Evolutionary conservation across 2,329 filamentous ascomycete genomes (phyloP), one percentile per base, ranked within the genome.

Genomic region (Penicillium griseofulvum): DNA sequence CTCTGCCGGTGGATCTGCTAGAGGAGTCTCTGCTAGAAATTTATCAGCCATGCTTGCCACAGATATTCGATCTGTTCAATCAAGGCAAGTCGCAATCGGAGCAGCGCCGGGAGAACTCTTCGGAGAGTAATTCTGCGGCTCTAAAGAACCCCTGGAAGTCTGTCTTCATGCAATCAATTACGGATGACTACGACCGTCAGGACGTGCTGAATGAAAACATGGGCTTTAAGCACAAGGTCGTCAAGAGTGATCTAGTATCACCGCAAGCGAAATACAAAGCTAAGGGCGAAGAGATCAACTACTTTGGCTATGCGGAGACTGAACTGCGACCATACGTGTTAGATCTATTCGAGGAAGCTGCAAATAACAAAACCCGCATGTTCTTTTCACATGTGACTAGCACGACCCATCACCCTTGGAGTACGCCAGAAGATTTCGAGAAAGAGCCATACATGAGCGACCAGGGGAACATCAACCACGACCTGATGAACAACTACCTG

Each of bases 391-490:
- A 71, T 34, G 60, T 71, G 28, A 71, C 69, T 11, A 71, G 68
- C 56, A 65, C 68, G 10, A 71, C 68, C 2, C 77, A 80, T 58
- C 78, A 80, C 59, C 74, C 76, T 0, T 79, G 76, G 74, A 66
- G 60, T 16, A 66, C 68, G 5, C 77, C 76, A 1, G 58, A 67
- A 5, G 56, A 65, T 22, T 71, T 71, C 55, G 56, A 65, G 24
- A 58, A 62, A 10, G 60, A 66, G 26, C 38, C 61, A 11, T 72
- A 71, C 48, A 68, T 65, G 58, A 65, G 62, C 9, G 44, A 53
- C 11, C 49, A 61, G 14, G 65, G 65, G n/a, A 57, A 26, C 28
- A 42, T 65, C 37, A 67, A 68, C n/a, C 68, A 73, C 56, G 61
- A 68, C 6, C 64, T 66, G 47, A 65, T 76, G 66, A 78, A 79